Conservation (phyloP, 2,329 filamentous ascomycete species). For the Amphichorda felina region DNA sequence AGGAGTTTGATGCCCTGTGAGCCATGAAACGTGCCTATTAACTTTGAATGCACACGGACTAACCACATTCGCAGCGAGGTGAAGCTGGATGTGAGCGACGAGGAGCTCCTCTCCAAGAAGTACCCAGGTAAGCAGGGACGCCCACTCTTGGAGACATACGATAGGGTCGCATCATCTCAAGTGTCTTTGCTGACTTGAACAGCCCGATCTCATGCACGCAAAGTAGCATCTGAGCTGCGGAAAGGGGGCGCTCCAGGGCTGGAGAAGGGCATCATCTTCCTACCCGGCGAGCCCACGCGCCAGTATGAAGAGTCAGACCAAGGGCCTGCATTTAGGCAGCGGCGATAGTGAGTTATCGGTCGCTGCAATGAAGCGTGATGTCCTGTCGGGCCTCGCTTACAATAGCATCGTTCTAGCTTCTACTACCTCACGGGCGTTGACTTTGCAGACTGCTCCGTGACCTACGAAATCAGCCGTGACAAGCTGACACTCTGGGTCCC, state of each 20-base stretch:
- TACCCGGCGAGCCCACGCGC: slow-evolving; percentile 37
- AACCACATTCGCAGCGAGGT: not conserved
- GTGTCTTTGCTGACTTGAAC: slow-evolving; percentile 1
- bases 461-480: slow-evolving; percentile 47
- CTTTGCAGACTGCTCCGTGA: slow-evolving; percentile 41
- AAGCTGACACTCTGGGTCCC: slow-evolving; percentile 63
- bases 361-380: too few species aligned
- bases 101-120: slow-evolving; percentile 4
- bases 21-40: not conserved
- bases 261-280: slow-evolving; percentile 39
- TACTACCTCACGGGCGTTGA: slow-evolving; percentile 45
- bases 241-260: slow-evolving; percentile 13
- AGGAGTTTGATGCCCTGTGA: slow-evolving; percentile 6
- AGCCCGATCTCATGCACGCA: slow-evolving; percentile 47
- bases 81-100: not conserved
- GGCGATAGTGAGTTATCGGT: slow-evolving; percentile 45
- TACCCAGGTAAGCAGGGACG: slow-evolving; percentile 4
- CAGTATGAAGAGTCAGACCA: slow-evolving; percentile 49
- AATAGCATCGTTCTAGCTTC: too few species aligned
- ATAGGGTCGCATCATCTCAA: not conserved
- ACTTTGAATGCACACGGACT: not conserved
- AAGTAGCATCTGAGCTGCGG: slow-evolving; percentile 36
- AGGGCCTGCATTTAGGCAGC: slow-evolving; percentile 41
- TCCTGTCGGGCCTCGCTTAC: too few species aligned
- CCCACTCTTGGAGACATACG: not conserved